Percentiles rank a stretch among this genome's conserved stretches.
Evolutionary conservation across 805 yeast genomes (phyloP).

Genomic region (Ogataea pilisensis): DNA sequence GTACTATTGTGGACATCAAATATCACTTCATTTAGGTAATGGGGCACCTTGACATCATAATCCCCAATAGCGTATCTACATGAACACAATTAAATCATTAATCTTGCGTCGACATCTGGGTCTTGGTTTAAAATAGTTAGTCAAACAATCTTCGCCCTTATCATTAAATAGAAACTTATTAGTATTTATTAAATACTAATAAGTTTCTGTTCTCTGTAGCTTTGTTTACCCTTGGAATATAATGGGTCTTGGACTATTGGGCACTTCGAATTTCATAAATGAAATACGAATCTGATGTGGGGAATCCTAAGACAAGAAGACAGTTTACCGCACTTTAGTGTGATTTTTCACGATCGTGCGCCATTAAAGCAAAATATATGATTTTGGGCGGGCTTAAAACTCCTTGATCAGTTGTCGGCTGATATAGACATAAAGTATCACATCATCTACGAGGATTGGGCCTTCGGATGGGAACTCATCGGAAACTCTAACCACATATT

Average conservation of each 20-base stretch:
- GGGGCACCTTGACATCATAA: background rate
- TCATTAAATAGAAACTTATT: background rate
- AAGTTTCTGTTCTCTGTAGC: background rate
- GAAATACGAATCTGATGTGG: slow-evolving; percentile 56
- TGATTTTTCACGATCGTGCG: slow-evolving; percentile 24
- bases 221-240: slow-evolving; percentile 15
- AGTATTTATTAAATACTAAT: background rate
- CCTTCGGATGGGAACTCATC: slow-evolving; percentile 36
- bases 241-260: slow-evolving; percentile 32
- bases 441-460: slow-evolving; percentile 30
- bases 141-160: background rate
- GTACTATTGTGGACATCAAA: background rate
- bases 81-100: background rate
- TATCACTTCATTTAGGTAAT: background rate
- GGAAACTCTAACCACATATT: slow-evolving; percentile 39
- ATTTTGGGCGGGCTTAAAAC: slow-evolving; percentile 16
- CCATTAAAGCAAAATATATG: slow-evolving; percentile 7
- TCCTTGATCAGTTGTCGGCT: background rate
- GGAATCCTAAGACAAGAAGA: slow-evolving; percentile 44
- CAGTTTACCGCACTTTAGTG: slow-evolving; percentile 41
- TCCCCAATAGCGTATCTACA: background rate
- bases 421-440: slow-evolving; percentile 19
- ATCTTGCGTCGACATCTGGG: background rate
- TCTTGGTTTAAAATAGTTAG: too few species aligned
- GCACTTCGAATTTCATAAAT: slow-evolving; percentile 41